Base-by-base conservation (phyloP, 2,329 filamentous ascomycete genomes). In the Pseudogymnoascus sp. region DNA sequence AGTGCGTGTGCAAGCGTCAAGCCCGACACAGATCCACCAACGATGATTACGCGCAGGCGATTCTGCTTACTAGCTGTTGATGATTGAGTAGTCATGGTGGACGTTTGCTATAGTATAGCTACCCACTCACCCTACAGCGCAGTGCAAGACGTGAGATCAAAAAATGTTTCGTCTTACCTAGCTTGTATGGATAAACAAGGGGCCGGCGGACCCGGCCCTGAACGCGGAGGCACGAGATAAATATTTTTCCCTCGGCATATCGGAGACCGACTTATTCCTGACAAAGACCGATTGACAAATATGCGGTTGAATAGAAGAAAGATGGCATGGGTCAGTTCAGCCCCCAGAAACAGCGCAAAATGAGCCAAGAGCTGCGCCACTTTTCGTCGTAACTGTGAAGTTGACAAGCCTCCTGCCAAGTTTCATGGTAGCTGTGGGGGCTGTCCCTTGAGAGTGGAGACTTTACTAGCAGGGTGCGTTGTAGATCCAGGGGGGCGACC, bases 11-110 rank as follows among this genome's bases (percentile, higher is more conserved):
- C 79, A 2, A 81, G 69, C 0, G 77, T 74, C 1, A 82, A 69
- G 3, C 81, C 81, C 1, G 77, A 73, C 10, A 83, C 70, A 42
- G 77, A 75, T 15, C 78, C 81, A n/a, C 81, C 80, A 1, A 74
- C 78, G 42, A 84, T 81, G 48, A 82, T 69, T 35, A 81, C 74
- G 59, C 71, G 73, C 67, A 75, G 31, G 8, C 35, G 44, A 33
- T 33, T 41, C 55, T 29, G 38, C 29, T 51, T 21, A 17, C 15
- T 41, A 41, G 38, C 6, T n/a, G 38, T 41, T 41, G 38, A 9
- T 21, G 38, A 41, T n/a, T 21, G 39, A 33, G 25, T 9, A 29
- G 13, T 17, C 60, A 61, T 61, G 21, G 27, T 58, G 15, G 29
- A 58, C 25, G 13, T 42, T 31, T 35, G 33, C 9, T 10, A 35